Base-by-base conservation (phyloP, 164 flowering plant species). In the Brasenia schreberi region DNA sequence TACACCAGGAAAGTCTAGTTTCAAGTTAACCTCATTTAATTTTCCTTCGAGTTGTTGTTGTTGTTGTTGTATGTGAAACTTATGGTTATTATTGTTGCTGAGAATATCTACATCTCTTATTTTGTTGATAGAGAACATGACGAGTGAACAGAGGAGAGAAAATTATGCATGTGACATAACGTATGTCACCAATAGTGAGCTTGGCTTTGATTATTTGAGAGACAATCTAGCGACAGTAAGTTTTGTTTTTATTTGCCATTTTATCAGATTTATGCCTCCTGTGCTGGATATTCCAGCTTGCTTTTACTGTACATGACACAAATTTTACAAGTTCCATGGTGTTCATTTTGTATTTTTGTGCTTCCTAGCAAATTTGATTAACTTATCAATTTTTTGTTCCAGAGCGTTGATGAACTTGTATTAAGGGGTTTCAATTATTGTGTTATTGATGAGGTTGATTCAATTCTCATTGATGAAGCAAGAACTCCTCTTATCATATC, bases 161-260 rank as follows among this genome's bases (percentile, higher is more conserved):
- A 94, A 89, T 70, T 94, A 94, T 81, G 74, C 70, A 59, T 86
- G 95, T 75, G 99, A 94, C 80, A 87, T 94, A 74, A 94, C 99
- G 14, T 94, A 94, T 74, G 99, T 94, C 75, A 94, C 97, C 65
- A 94, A 94, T 66, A 94, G 97, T 77, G 99, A 94, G 84, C 93
- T 94, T 70, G 99, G 99, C 68, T 94, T 94, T 78, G 99, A 94
- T 81, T 94, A 76, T 79, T 77, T 94, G 87, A 88, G 99, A 81
- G 99, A 94, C 68, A 94, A 94, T 82, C 99, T 91, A 80, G 97
- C 99, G 90, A 89, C 89, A 93, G 98, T 81, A 87, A 90, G 98
- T 91, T 45, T 45, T 7, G 11, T 45, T 12, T 45, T 5, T 7
- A 7, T 12, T 45, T 45, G 53, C 73, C 7, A 77, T 81, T 72